These are phyloP conservation scores for Proliferodiscus dingleyae DNA, from an alignment of 2,329 filamentous ascomycete genomes.

Conservation along the genomic window DNA sequence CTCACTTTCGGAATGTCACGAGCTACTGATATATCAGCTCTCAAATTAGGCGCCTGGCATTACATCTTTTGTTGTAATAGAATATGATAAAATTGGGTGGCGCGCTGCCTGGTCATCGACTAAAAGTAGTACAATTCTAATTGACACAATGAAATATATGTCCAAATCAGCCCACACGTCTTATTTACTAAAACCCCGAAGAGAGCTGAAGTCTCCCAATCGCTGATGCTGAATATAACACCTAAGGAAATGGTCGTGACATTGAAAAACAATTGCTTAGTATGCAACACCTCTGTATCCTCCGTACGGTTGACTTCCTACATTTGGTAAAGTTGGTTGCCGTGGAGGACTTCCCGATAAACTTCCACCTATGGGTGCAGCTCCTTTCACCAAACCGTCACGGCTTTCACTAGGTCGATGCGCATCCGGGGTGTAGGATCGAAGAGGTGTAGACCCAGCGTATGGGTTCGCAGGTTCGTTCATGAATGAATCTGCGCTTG, in stretches of 20 bases:
- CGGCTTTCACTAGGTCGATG: constrained; percentile 14
- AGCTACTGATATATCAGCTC: too few species aligned
- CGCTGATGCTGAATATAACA: background rate
- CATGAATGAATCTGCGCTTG: constrained; percentile 23
- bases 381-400: constrained; percentile 23
- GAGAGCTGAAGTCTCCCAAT: background rate
- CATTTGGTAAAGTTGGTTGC: constrained; percentile 18
- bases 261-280: constrained; percentile 12
- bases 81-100: constrained; percentile 1
- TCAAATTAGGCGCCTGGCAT: too few species aligned
- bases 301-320: constrained; percentile 9
- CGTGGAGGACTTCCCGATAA: constrained; percentile 13
- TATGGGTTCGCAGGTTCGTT: constrained; percentile 30
- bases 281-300: constrained; percentile 27
- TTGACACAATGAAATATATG: background rate
- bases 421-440: constrained; percentile 14
- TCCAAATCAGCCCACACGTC: background rate
- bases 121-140: background rate
- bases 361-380: constrained; percentile 25
- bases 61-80: too few species aligned
- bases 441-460: constrained; percentile 20
- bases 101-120: background rate
- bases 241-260: constrained; percentile 7
- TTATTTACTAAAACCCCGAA: background rate
- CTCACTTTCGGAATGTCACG: too few species aligned